phyloP scores from a whole-genome alignment of 495 filamentous ascomycete species.

The Xylaria bambusicola region DNA sequence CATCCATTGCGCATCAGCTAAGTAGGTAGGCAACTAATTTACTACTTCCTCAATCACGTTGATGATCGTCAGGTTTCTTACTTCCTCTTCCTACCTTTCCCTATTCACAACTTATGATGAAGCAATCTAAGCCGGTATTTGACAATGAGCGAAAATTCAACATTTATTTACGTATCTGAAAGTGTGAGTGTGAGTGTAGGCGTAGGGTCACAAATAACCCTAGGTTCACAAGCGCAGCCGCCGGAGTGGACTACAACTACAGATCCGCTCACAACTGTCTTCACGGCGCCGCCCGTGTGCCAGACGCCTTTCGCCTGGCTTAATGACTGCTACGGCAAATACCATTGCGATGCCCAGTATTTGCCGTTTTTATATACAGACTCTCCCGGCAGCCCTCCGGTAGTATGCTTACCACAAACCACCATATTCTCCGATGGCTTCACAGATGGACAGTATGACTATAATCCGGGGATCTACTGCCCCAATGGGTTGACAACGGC shows the following conservation, averaged over 20 bases:
- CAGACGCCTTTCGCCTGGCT: not conserved
- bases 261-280: conserved; percentile 1
- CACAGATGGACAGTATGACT: not conserved
- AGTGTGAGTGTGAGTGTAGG: no score
- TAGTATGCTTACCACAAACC: conserved; percentile 1
- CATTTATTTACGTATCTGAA: no score
- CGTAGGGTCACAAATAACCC: no score
- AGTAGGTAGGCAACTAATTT: not conserved
- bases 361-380: not conserved
- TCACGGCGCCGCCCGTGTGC: conserved; percentile 1
- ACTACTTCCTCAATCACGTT: not conserved
- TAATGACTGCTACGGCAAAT: not conserved
- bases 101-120: not conserved
- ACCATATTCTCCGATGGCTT: not conserved
- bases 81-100: not conserved
- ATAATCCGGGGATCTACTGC: not conserved
- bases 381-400: not conserved
- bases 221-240: no score
- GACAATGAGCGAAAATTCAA: no score
- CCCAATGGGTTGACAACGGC: conserved; percentile 5
- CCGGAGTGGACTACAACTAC: no score
- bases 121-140: no score
- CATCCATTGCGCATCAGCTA: no score
- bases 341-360: conserved; percentile 1
- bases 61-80: not conserved